phyloP scores from a whole-genome alignment of 2,329 filamentous ascomycete genomes.

The Trichoderma simmonsii region DNA sequence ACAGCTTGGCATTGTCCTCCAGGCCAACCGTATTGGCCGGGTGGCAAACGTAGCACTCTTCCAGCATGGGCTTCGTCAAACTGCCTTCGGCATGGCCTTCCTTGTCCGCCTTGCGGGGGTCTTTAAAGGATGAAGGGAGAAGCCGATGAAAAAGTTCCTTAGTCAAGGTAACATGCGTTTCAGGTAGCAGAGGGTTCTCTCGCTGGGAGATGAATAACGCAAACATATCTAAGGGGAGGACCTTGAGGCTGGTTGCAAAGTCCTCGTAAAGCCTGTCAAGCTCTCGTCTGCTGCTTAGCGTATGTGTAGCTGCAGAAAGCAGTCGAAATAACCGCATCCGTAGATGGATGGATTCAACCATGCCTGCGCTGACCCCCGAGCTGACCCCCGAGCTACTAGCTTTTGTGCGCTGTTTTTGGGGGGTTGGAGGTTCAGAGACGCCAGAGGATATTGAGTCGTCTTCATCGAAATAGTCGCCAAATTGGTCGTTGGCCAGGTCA shows the following conservation, averaged over 20 bases:
- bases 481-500: conserved; percentile 58
- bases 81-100: conserved; percentile 36
- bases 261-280: conserved; percentile 57
- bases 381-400: conserved; percentile 23
- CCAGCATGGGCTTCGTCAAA: conserved; percentile 46
- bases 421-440: conserved; percentile 45
- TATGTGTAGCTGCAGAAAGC: conserved; percentile 45
- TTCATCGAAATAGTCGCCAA: conserved; percentile 56
- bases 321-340: conserved; percentile 63
- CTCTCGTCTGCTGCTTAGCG: conserved; percentile 42
- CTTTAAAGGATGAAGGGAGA: conserved; percentile 39
- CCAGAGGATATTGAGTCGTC: conserved; percentile 51
- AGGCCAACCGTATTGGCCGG: conserved; percentile 58
- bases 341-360: conserved; percentile 56
- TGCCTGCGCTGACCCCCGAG: conserved; percentile 27
- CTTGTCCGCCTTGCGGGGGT: conserved; percentile 39
- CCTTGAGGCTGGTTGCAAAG: conserved; percentile 54
- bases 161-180: conserved; percentile 44
- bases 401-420: conserved; percentile 36
- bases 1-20: conserved; percentile 71
- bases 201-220: conserved; percentile 47
- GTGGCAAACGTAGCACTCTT: conserved; percentile 61
- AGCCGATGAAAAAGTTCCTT: conserved; percentile 46
- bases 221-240: conserved; percentile 58
- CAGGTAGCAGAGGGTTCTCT: conserved; percentile 34